Evolutionary conservation across 2,329 filamentous ascomycete genomes (phyloP), one percentile per base, ranked within the genome.

Genomic region (Phialophora verrucosa): DNA sequence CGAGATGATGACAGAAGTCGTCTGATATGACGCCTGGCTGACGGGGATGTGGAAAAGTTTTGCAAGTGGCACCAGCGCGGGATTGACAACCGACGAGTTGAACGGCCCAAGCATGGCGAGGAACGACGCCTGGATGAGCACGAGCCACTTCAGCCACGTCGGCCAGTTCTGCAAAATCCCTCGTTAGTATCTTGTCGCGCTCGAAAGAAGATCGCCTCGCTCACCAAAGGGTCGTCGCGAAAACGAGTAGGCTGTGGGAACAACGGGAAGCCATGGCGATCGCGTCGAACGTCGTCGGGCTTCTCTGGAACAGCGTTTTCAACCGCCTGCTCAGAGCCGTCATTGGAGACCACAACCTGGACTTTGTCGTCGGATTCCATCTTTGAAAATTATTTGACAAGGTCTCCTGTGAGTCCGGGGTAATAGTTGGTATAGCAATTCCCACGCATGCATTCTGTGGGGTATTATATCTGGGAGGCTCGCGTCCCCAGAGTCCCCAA

Each of bases 91-190:
- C 2, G 74, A 71, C 7, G 70, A 61, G 35, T 64, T 65, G 60
- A 76, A 67, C 3, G 72, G 74, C 6, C 74, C 75, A 7, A 77
- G 64, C 29, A 74, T 69, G 1, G 76, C 73, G 2, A 78, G 72
- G 20, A 73, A 71, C n/a, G 71, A 72, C 51, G 74, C 72, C 65
- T 78, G 76, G 3, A 76, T 44, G 4, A 67, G 55, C 6, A 75
- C 69, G 11, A 69, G 54, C 0, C 72, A 50, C 61, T 75, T 75
- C 42, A 71, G 53, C 14, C 38, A 25, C 3, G 64, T 54, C 20
- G 72, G 71, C 73, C 73, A 75, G 59, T 75, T 75, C 71, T 59
- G 38, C 31, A 12, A 38, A 35, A 17, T 14, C 7, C 11, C 23
- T n/a, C 31, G 14, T 20, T 31, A 56, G 25, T 7, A 20, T 11